Conservation (phyloP, 768 basidiomycete genomes). For the Amanita inopinata region DNA sequence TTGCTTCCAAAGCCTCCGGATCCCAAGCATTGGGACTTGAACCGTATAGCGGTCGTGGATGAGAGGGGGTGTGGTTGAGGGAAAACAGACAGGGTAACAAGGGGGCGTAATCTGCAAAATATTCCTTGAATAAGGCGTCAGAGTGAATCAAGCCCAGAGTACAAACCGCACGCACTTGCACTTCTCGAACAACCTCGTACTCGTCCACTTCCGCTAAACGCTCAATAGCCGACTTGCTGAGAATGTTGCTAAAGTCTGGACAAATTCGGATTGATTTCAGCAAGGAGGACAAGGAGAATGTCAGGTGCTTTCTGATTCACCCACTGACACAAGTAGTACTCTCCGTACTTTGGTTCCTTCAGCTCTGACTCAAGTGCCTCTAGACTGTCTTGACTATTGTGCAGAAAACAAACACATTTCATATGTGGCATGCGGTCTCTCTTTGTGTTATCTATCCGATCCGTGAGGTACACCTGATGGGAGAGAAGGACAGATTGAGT, state of each 20-base stretch:
- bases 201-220: slow-evolving; percentile 90
- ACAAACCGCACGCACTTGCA: slow-evolving; percentile 59
- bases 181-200: slow-evolving; percentile 92
- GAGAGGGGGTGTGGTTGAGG: slow-evolving; percentile 63
- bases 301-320: slow-evolving; percentile 41
- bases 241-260: slow-evolving; percentile 89
- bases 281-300: slow-evolving; percentile 12
- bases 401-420: slow-evolving; percentile 93
- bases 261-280: slow-evolving; percentile 38
- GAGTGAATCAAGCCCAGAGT: neutral
- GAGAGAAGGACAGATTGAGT: slow-evolving; percentile 90
- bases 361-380: slow-evolving; percentile 79
- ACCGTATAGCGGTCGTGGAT: slow-evolving; percentile 59
- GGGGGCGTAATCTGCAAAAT: slow-evolving; percentile 94
- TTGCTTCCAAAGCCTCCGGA: slow-evolving; percentile 59
- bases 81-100: slow-evolving; percentile 83
- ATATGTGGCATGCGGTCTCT: slow-evolving; percentile 92
- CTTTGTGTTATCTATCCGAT: slow-evolving; percentile 90
- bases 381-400: slow-evolving; percentile 73
- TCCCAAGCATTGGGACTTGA: slow-evolving; percentile 69
- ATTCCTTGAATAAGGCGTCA: slow-evolving; percentile 52
- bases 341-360: slow-evolving; percentile 86
- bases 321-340: slow-evolving; percentile 98
- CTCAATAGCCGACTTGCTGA: slow-evolving; percentile 87
- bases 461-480: slow-evolving; percentile 96